Conservation (phyloP, 352 stramenopile genomes). For the Pythium phragmiticola region DNA sequence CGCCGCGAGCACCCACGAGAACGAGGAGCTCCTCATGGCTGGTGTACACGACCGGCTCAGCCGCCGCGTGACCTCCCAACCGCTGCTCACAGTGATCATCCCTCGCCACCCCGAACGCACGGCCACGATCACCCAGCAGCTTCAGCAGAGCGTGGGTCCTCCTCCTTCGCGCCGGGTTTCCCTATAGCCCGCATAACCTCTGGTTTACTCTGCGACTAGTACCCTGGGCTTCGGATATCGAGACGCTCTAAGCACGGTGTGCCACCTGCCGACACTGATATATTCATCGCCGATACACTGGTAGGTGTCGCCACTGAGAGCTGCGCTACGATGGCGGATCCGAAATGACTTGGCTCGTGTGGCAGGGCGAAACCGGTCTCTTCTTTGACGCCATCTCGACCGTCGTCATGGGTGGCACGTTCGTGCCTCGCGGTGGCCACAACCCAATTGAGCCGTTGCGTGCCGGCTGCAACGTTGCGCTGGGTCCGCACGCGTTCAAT, state of each 20-base stretch:
- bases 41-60: conserved; percentile 28
- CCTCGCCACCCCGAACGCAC: conserved; percentile 57
- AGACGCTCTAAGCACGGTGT: conserved; percentile 36
- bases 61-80: background rate
- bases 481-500: conserved; percentile 70
- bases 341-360: background rate
- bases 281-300: conserved; percentile 75
- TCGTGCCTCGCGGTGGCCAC: conserved; percentile 61
- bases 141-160: conserved; percentile 23
- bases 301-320: conserved; percentile 24
- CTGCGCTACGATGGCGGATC: background rate
- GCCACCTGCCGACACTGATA: conserved; percentile 27
- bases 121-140: conserved; percentile 32
- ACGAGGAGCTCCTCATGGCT: conserved; percentile 56
- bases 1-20: conserved; percentile 64
- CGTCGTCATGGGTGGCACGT: conserved; percentile 68
- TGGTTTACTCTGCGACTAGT: conserved; percentile 24
- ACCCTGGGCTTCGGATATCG: conserved; percentile 36
- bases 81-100: conserved; percentile 51
- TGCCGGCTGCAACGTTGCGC: conserved; percentile 60
- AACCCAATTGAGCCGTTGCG: conserved; percentile 76
- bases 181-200: too few relatives aligned
- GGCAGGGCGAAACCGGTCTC: conserved; percentile 57
- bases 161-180: background rate
- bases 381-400: conserved; percentile 49